Base-by-base conservation (phyloP, 306 rosid species). In the Dicorynia guianensis region DNA sequence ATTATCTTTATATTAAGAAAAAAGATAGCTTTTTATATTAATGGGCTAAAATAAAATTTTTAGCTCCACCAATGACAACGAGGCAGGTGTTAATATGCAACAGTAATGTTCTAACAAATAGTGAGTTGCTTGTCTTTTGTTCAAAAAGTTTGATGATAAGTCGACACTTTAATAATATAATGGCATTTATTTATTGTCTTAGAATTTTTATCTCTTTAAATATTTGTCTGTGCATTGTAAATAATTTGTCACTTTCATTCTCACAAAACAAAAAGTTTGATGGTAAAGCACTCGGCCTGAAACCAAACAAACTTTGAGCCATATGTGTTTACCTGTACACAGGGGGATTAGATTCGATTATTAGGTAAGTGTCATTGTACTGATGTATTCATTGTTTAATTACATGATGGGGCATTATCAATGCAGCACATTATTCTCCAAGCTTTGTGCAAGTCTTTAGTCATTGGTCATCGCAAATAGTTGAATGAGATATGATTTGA, bases 341-440 rank as follows among this genome's bases (percentile, higher is more conserved):
- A 33, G 47, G 33, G 15, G 42, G 55, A 64, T 75, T 13, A 49
- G 66, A 71, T 82, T 80, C 63, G 12, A 63, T 62, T 47, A 65
- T 76, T 74, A 18, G 76, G 83, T 76, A 66, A 63, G 53, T 65
- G 71, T 74, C 81, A 53, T 69, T 60, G 14, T 58, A 66, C 15
- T 36, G 4, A 58, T 58, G 46, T 48, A 12, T 30, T 52, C 4
- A 38, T 8, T 67, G 62, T 67, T 53, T 55, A 35, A 54, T 67
- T 50, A 40, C 67, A 67, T 20, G 36, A 63, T 18, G 59, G 40
- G 12, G 17, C 66, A 67, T 59, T 39, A 66, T 80, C 60, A 15
- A 80, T 13, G 55, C 43, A 33, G 62, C 48, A 61, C 69, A 58
- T 19, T 68, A 33, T 69, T 13, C 74, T 44, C 62, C 12, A n/a